Conservation (phyloP, 1,284 basidiomycete species). For the Rhodotorula mucilaginosa region DNA sequence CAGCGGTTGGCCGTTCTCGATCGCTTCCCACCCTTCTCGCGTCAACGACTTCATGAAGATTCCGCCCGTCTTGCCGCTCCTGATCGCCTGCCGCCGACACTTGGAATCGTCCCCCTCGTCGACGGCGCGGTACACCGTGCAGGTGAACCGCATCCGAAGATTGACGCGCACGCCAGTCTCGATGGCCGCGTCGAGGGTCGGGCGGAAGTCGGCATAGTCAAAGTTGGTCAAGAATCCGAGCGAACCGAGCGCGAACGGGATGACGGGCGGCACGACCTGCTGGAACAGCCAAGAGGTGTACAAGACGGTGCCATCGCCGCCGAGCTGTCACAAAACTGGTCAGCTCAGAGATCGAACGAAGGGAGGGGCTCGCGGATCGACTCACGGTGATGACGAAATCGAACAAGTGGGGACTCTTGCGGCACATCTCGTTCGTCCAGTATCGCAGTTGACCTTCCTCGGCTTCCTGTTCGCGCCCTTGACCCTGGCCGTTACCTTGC, state of each 20-base stretch:
- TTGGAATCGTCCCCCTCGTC: constrained; percentile 58
- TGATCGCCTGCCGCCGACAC: constrained; percentile 61
- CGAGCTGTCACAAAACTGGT: constrained; percentile 61
- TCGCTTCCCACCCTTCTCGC: constrained; percentile 86
- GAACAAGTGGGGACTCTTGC: constrained; percentile 83
- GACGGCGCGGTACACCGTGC: constrained; percentile 91
- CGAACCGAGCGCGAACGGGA: constrained; percentile 96
- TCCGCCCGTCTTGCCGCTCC: constrained; percentile 85
- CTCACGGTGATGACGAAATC: constrained; percentile 96
- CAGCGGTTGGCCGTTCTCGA: constrained; percentile 64
- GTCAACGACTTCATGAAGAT: constrained; percentile 89
- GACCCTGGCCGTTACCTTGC: background rate
- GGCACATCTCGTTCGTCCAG: constrained; percentile 98
- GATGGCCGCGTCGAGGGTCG: constrained; percentile 84
- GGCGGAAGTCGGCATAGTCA: constrained; percentile 82
- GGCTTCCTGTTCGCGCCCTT: background rate
- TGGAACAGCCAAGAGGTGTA: constrained; percentile 99
- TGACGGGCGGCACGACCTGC: constrained; percentile 91
- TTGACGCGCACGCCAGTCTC: constrained; percentile 95
- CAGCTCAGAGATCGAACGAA: background rate
- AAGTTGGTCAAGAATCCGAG: constrained; percentile 98
- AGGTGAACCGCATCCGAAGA: constrained; percentile 97
- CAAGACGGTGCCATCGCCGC: constrained; percentile 96
- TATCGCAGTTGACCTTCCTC: constrained; percentile 91
- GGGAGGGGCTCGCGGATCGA: background rate